Evolutionary conservation across 768 basidiomycete species (phyloP), one percentile per base, ranked within the genome.

Genomic region (Pulveroboletus ravenelii): DNA sequence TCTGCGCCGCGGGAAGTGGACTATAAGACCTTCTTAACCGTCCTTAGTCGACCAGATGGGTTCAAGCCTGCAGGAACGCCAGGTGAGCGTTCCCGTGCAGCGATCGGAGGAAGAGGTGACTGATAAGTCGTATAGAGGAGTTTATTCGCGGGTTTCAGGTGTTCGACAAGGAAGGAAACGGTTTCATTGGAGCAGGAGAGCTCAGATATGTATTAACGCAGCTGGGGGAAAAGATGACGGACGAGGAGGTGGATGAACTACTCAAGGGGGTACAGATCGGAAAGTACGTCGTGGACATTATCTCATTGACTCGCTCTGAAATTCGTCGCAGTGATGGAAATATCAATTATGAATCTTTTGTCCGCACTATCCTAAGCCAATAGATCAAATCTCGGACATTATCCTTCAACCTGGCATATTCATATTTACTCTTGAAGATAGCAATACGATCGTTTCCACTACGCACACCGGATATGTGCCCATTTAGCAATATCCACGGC

Each of bases 71-170:
- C 94, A 10, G 94, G 94, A 4, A 95, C 93, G 39, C 89, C 92
- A 52, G 93, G 93, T 92, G 49, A 57, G 60, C 3, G 81, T 36
- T 18, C 25, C 10, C 27, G 3, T n/a, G 30, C 1, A 3, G 17
- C 18, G 27, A 51, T 50, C 47, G 44, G 20, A 17, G 23, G 38
- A 8, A 36, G 14, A 10, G 18, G 10, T 48, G 42, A 15, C 32
- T 45, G 49, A 60, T 18, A 14, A 25, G 38, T 13, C 15, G 9
- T n/a, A 17, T 66, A 95, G 95, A 97, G 78, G 96, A 99, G 65
- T 99, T 99, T 74, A 92, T 97, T 63, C 92, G 96, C 43, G 96
- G 94, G 9, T 99, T 99, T 80, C 94, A 97, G 62, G 95, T 98
- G 10, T 98, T 99, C 59, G 95, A 98, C 72, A 87, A 68, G 77